Evolutionary conservation across 2,329 filamentous ascomycete species (phyloP).

Genomic region (Aspergillus flavus): DNA sequence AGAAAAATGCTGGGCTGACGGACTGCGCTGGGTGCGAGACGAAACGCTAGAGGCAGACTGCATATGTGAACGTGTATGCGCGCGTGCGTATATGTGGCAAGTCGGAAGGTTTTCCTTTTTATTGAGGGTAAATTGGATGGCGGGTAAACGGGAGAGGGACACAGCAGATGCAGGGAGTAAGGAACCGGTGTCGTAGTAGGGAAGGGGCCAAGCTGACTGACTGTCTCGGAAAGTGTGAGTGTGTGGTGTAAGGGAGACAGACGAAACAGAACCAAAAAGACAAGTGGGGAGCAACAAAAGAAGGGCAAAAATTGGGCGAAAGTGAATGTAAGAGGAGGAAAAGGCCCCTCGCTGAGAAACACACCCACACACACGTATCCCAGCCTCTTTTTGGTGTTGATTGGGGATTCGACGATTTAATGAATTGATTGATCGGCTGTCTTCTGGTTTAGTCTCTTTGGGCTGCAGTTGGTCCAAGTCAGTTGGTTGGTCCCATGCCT

Average conservation of each 20-base stretch:
- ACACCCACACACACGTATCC: constrained; percentile 1
- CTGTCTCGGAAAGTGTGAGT: constrained; percentile 1
- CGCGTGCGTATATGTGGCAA: neutral
- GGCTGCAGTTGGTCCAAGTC: neutral
- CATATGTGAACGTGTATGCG: constrained; percentile 18
- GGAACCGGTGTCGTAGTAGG: constrained; percentile 4
- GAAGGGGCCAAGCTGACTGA: constrained; percentile 15
- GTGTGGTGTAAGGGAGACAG: constrained; percentile 20
- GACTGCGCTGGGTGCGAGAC: constrained; percentile 54
- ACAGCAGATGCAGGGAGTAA: constrained; percentile 16
- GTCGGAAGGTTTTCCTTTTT: constrained; percentile 6
- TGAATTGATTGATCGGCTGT: neutral
- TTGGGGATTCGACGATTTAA: neutral
- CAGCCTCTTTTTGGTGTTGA: constrained; percentile 4
- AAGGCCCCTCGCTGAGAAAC: neutral
- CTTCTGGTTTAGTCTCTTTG: neutral
- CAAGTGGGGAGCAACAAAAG: constrained; percentile 7
- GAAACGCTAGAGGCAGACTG: constrained; percentile 24
- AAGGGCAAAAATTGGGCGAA: constrained; percentile 4
- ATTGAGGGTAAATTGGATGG: constrained; percentile 1
- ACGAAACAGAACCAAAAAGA: neutral
- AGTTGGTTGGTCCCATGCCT: neutral
- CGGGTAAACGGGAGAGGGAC: constrained; percentile 5
- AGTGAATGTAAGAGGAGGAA: neutral
- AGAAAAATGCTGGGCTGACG: constrained; percentile 30